Conservation (phyloP, 2,329 filamentous ascomycete species). For the Coniosporium tulheliwenetii region DNA sequence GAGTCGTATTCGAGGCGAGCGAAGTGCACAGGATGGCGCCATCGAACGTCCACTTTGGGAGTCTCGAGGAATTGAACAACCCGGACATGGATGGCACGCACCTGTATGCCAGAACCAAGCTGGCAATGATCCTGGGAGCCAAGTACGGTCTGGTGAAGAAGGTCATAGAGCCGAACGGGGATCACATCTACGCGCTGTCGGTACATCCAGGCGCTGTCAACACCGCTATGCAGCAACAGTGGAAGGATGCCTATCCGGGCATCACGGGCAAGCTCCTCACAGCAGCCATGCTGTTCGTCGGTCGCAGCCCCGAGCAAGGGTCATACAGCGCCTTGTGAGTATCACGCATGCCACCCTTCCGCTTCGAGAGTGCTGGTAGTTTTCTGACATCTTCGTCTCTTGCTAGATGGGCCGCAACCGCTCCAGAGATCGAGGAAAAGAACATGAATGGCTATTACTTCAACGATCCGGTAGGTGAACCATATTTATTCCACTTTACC, state of each 20-base stretch:
- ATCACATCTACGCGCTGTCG: slow-evolving; percentile 24
- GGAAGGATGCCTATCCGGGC: slow-evolving; percentile 29
- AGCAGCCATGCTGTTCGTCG: slow-evolving; percentile 17
- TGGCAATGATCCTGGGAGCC: slow-evolving; percentile 26
- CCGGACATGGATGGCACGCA: slow-evolving; percentile 15
- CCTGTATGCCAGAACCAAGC: slow-evolving; percentile 26
- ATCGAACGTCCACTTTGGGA: slow-evolving; percentile 20
- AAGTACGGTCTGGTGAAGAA: slow-evolving; percentile 25
- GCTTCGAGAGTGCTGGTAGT: no score
- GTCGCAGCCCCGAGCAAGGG: slow-evolving; percentile 25
- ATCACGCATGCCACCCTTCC: no score
- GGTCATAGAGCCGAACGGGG: slow-evolving; percentile 26
- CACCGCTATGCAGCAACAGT: slow-evolving; percentile 29
- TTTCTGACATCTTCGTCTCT: not conserved
- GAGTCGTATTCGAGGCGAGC: slow-evolving; percentile 26
- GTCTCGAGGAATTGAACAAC: slow-evolving; percentile 28
- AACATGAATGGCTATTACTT: slow-evolving; percentile 29
- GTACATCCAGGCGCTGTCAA: slow-evolving; percentile 30
- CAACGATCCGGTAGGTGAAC: slow-evolving; percentile 14
- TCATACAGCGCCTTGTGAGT: slow-evolving; percentile 28
- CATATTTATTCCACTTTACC: no score
- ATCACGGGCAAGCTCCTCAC: slow-evolving; percentile 23
- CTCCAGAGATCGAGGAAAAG: slow-evolving; percentile 25
- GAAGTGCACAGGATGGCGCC: slow-evolving; percentile 25
- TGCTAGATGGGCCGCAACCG: slow-evolving; percentile 18